Evolutionary conservation across 495 filamentous ascomycete species (phyloP).

Genomic region (Neurospora sp.): DNA sequence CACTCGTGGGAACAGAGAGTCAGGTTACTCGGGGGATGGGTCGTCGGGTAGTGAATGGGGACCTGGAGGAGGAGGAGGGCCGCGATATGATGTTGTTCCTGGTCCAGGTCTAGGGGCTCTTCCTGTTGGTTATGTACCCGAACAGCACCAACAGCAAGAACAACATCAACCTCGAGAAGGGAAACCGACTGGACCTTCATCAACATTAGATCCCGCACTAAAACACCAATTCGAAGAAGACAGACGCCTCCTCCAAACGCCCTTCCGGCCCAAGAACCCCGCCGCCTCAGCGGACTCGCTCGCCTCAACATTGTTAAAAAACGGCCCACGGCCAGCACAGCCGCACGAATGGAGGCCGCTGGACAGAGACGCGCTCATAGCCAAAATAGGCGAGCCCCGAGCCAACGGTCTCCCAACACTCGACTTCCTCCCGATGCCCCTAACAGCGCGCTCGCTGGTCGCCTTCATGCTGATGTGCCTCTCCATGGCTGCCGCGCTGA

Average conservation of each 20-base stretch:
- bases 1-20: constrained; percentile 22
- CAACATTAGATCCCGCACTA: not conserved
- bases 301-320: constrained; percentile 18
- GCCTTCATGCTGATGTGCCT: constrained; percentile 50
- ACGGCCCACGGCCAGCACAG: constrained; percentile 10
- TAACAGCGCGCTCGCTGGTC: constrained; percentile 53
- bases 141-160: constrained; percentile 1
- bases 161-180: not conserved
- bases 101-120: not conserved
- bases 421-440: constrained; percentile 53
- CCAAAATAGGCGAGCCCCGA: constrained; percentile 6
- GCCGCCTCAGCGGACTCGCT: constrained; percentile 22
- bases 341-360: constrained; percentile 22
- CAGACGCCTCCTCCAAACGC: not conserved
- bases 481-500: constrained; percentile 60
- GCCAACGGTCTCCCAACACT: constrained; percentile 35
- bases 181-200: not conserved
- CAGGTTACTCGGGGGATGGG: constrained; percentile 17
- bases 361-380: constrained; percentile 10
- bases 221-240: not conserved
- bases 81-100: not conserved
- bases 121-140: not conserved
- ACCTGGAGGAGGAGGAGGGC: not conserved
- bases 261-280: constrained; percentile 1
- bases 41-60: constrained; percentile 20